phyloP scores from a whole-genome alignment of 2,329 filamentous ascomycete genomes.

The Phialophora expanda region DNA sequence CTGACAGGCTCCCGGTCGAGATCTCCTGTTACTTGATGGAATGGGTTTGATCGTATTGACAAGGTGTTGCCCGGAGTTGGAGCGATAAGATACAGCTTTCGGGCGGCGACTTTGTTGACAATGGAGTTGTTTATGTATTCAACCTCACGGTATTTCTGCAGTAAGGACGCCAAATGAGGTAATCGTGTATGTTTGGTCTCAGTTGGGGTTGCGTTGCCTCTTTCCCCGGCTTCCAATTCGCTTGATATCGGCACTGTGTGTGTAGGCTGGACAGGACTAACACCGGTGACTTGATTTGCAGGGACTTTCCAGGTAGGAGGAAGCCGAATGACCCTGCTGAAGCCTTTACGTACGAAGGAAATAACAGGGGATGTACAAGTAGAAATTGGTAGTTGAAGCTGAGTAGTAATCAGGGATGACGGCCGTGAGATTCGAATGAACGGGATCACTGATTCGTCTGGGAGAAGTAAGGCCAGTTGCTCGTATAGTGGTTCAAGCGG shows the following conservation, averaged over 20 bases:
- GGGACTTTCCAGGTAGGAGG: neutral
- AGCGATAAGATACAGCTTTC: neutral
- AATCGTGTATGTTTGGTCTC: neutral
- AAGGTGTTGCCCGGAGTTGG: neutral
- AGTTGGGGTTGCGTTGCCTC: neutral
- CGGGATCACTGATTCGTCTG: neutral
- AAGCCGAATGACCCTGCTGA: neutral
- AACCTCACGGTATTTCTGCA: neutral
- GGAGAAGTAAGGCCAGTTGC: neutral
- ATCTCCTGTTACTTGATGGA: neutral
- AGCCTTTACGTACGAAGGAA: neutral
- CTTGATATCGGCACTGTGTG: neutral
- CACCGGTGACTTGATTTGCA: neutral
- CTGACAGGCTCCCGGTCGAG: neutral
- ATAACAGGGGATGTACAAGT: neutral
- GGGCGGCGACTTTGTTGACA: neutral
- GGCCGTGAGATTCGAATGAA: conserved; percentile 1
- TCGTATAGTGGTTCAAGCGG: neutral
- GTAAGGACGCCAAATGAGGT: neutral
- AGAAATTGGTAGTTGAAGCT: neutral
- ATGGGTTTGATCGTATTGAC: neutral
- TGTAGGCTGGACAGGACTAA: neutral
- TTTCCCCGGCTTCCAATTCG: neutral
- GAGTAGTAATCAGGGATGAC: conserved; percentile 12
- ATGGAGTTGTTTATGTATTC: neutral